Conservation (phyloP, 192 early-diverging fungal species). For the Coemansia sp. region DNA sequence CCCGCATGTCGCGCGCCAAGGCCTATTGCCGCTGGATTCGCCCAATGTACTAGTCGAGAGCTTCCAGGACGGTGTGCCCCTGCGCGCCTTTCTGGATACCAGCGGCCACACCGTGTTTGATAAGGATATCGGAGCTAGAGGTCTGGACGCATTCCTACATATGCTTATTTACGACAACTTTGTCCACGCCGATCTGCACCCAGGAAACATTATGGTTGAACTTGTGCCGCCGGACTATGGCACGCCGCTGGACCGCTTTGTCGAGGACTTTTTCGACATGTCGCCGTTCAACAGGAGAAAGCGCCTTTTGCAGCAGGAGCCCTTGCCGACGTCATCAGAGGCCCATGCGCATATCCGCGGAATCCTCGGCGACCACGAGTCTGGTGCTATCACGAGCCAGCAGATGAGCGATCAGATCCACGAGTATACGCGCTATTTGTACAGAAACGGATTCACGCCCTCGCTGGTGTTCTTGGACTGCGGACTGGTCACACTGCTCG, state of each 20-base stretch:
- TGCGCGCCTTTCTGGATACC: conserved; percentile 72
- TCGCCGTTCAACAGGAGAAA: conserved; percentile 34
- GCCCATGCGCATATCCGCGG: conserved; percentile 32
- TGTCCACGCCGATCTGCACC: conserved; percentile 93
- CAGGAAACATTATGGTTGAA: conserved; percentile 90
- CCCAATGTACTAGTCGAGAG: conserved; percentile 82
- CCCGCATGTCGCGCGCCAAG: conserved; percentile 50
- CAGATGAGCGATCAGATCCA: conserved; percentile 23
- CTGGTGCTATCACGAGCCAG: conserved; percentile 13
- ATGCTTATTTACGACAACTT: conserved; percentile 97
- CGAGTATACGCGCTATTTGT: conserved; percentile 52
- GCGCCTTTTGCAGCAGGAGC: conserved; percentile 4
- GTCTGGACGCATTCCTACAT: conserved; percentile 79
- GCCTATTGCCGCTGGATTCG: conserved; percentile 43
- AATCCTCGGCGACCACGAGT: conserved; percentile 22
- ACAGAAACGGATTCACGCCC: conserved; percentile 72
- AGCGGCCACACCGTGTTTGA: conserved; percentile 70
- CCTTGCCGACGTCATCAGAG: conserved; percentile 27
- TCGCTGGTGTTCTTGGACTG: conserved; percentile 88
- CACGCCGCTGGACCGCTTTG: conserved; percentile 57
- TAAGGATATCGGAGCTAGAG: conserved; percentile 75
- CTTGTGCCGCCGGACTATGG: conserved; percentile 69
- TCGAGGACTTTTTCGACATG: conserved; percentile 56
- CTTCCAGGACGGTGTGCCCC: conserved; percentile 76
- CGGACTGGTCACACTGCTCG: conserved; percentile 84